Conservation (phyloP, 2,329 filamentous ascomycete genomes). For the Fusarium irregulare region DNA sequence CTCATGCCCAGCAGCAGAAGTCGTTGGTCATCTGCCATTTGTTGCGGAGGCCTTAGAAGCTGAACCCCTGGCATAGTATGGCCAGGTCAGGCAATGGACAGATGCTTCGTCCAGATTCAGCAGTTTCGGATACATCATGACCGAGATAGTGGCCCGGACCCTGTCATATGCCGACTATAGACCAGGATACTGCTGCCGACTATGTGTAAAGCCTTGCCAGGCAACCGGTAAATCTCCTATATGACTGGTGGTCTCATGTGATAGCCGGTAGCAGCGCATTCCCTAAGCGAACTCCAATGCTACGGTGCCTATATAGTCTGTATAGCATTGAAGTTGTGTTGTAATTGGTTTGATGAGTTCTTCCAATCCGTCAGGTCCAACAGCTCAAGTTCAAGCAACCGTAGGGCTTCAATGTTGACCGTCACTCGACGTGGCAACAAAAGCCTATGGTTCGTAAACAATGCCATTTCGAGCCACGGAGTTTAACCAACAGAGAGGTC, state of each 20-base stretch:
- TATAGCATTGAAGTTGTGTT: not conserved
- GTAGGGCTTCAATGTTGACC: not conserved
- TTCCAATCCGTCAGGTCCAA: not conserved
- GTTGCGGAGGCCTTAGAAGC: constrained; percentile 20
- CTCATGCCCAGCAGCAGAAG: constrained; percentile 9
- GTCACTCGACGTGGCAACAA: not conserved
- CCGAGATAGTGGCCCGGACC: constrained; percentile 15
- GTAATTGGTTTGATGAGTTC: not conserved
- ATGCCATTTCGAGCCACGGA: constrained; percentile 23
- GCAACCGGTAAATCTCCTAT: constrained; percentile 13
- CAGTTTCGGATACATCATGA: constrained; percentile 29
- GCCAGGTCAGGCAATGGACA: constrained; percentile 16
- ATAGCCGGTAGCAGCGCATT: constrained; percentile 5
- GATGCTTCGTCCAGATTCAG: constrained; percentile 22
- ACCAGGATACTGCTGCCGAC: constrained; percentile 12
- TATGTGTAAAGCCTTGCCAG: constrained; percentile 6
- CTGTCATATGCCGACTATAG: constrained; percentile 24
- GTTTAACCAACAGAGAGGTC: constrained; percentile 1
- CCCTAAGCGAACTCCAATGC: not conserved
- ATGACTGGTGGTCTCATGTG: constrained; percentile 33
- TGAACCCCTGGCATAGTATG: constrained; percentile 25
- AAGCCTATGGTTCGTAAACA: not conserved
- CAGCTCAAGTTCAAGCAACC: not conserved
- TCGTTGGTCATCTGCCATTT: constrained; percentile 22
- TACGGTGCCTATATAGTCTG: not conserved